Base-by-base conservation (phyloP, 2,329 filamentous ascomycete species). In the Stemphylium vesicarium region DNA sequence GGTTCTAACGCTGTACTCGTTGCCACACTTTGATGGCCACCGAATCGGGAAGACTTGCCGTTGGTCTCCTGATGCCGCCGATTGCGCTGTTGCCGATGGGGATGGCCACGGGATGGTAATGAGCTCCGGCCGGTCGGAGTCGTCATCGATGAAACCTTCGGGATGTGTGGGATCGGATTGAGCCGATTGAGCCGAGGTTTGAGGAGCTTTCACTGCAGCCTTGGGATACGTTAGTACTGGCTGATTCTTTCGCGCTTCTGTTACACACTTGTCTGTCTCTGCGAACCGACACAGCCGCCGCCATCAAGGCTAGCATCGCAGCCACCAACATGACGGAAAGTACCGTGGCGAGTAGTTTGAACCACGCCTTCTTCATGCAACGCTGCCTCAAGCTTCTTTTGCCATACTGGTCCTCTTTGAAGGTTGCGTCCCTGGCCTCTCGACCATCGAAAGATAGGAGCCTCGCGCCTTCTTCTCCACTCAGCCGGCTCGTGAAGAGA, bases 1-100 rank as follows among this genome's bases (percentile, higher is more conserved):
- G 2, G 60, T 70, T 46, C 66, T 71, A 13, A 68, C 62, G 18
- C 69, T 73, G 62, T 74, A 74, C 18, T 70, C 55, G 43, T 69
- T 72, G 10, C 70, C 69, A 36, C 72, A 75, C 33, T 60, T 63
- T n/a, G 60, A 51, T 12, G 72, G 72, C 72, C 72, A 75, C 29
- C 71, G 64, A n/a, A 75, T 74, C 2, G 72, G 72, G 44, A 70
- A 75, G 6, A 57, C 53, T 32, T 69, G 46, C 39, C 63, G 63
- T 15, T 60, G 57, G 31, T 56, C 51, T 15, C 56, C 35, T 12
- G 42, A 44, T 13, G 42, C n/a, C 1, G 47, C 36, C 29, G 52
- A 45, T 9, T 60, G 57, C 20, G 57, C 35, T 16, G 39, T 16
- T 37, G 62, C 37, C 8, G 53, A 59, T 15, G 58, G 58, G 8